phyloP scores from a whole-genome alignment of 1,284 basidiomycete genomes.

The Cryptococcus wingfieldii region DNA sequence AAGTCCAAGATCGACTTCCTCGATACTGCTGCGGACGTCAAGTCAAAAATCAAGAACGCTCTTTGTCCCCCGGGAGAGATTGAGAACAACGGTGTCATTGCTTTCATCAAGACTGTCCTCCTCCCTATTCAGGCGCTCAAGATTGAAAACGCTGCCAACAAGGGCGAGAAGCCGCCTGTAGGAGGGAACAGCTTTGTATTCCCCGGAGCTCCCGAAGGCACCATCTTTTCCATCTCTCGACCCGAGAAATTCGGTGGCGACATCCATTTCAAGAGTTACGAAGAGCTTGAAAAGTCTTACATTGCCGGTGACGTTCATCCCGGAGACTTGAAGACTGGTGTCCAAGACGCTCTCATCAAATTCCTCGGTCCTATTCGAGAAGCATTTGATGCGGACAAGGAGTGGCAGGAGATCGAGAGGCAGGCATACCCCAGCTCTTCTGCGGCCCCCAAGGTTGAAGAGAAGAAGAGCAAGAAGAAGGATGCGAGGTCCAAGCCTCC shows the following conservation, averaged over 20 bases:
- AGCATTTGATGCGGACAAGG: slow-evolving; percentile 68
- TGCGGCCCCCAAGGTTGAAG: slow-evolving; percentile 19
- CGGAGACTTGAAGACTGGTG: slow-evolving; percentile 79
- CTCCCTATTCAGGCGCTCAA: slow-evolving; percentile 80
- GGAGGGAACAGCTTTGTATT: slow-evolving; percentile 57
- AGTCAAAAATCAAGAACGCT: slow-evolving; percentile 86
- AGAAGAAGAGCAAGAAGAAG: slow-evolving; percentile 37
- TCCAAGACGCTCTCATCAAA: slow-evolving; percentile 71
- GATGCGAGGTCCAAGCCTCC: slow-evolving; percentile 35
- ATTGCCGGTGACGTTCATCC: slow-evolving; percentile 75
- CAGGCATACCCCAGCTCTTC: slow-evolving; percentile 70
- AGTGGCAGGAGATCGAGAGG: slow-evolving; percentile 74
- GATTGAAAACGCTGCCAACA: slow-evolving; percentile 53
- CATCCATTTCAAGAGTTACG: slow-evolving; percentile 68
- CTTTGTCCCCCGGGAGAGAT: slow-evolving; percentile 93
- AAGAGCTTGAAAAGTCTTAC: slow-evolving; percentile 72
- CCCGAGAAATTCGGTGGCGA: slow-evolving; percentile 80
- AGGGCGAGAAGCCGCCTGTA: slow-evolving; percentile 31
- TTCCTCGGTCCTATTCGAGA: slow-evolving; percentile 78
- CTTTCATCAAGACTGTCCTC: slow-evolving; percentile 82
- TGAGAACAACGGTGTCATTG: slow-evolving; percentile 83
- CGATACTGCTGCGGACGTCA: slow-evolving; percentile 75
- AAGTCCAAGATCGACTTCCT: slow-evolving; percentile 98
- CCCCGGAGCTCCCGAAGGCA: slow-evolving; percentile 69
- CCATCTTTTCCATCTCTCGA: slow-evolving; percentile 74